Evolutionary conservation across 805 yeast species (phyloP).

Genomic region (Komagataella mondaviorum): DNA sequence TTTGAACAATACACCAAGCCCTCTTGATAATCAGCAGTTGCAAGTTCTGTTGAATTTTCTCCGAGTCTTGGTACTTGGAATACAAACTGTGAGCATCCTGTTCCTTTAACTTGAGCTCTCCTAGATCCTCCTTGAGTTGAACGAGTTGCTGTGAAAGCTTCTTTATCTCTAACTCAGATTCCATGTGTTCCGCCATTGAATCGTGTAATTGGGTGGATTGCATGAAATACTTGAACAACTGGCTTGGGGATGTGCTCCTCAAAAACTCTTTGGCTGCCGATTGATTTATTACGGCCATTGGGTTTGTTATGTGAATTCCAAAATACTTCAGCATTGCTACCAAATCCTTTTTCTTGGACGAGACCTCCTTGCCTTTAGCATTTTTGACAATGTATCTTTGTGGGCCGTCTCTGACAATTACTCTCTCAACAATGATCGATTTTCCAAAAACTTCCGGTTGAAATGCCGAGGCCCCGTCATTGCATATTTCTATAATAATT

Average conservation of each 20-base stretch:
- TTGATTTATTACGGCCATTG: slow-evolving; percentile 85
- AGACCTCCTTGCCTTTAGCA: slow-evolving; percentile 34
- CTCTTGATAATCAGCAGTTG: slow-evolving; percentile 30
- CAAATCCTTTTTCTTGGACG: slow-evolving; percentile 50
- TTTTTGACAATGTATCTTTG: slow-evolving; percentile 41
- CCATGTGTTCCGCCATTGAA: slow-evolving; percentile 38
- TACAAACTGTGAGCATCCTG: slow-evolving; percentile 27
- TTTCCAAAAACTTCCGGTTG: slow-evolving; percentile 55
- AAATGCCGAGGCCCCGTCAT: slow-evolving; percentile 54
- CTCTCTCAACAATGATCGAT: slow-evolving; percentile 57
- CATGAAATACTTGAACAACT: slow-evolving; percentile 68
- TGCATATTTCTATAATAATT: slow-evolving; percentile 49
- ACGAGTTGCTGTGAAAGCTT: slow-evolving; percentile 25
- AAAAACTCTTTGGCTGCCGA: slow-evolving; percentile 87
- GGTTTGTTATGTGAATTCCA: slow-evolving; percentile 75
- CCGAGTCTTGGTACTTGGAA: slow-evolving; percentile 24
- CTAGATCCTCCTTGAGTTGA: slow-evolving; percentile 23
- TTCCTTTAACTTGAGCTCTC: slow-evolving; percentile 23
- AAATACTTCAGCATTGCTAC: slow-evolving; percentile 58
- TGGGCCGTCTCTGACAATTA: slow-evolving; percentile 38
- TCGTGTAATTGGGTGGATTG: slow-evolving; percentile 66
- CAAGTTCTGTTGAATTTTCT: slow-evolving; percentile 23
- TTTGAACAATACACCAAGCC: slow-evolving; percentile 29
- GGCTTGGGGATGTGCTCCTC: slow-evolving; percentile 58
- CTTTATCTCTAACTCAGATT: slow-evolving; percentile 20